Percentiles rank a stretch among this genome's conserved stretches.
phyloP scores from a whole-genome alignment of 2,329 filamentous ascomycete species.

The Ploettnerulaceae sp. region DNA sequence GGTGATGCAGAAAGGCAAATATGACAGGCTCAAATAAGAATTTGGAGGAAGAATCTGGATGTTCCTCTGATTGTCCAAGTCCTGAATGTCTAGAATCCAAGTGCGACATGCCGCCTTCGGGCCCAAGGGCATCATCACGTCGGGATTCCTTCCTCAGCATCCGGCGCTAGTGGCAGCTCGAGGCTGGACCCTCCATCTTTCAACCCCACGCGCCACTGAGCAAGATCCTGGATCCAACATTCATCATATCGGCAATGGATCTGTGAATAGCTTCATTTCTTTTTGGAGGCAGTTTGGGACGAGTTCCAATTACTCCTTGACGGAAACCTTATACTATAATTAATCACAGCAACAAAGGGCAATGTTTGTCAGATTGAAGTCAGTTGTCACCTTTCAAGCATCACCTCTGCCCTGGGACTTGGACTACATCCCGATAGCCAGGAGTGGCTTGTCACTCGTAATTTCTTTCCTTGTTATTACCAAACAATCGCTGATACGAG shows the following conservation, averaged over 20 bases:
- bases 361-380: conserved; percentile 32
- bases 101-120: no score
- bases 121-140: no score
- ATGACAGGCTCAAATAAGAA: no score
- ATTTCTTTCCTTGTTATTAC: not conserved
- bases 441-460: not conserved
- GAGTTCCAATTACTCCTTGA: conserved; percentile 5
- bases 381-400: conserved; percentile 14
- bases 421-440: not conserved
- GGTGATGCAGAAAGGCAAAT: not conserved
- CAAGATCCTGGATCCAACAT: not conserved
- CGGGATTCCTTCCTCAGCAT: no score
- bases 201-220: not conserved
- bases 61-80: not conserved
- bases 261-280: conserved; percentile 5
- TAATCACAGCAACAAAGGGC: conserved; percentile 21
- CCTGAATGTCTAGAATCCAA: not conserved
- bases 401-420: conserved; percentile 5
- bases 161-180: no score
- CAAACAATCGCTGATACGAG: conserved; percentile 16
- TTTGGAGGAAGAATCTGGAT: not conserved
- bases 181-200: no score
- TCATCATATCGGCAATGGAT: not conserved
- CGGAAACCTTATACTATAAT: conserved; percentile 11
- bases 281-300: not conserved